These are phyloP conservation scores for Funneliformis geosporum DNA, from an alignment of 192 early-diverging fungal species.

Conservation along the genomic window DNA sequence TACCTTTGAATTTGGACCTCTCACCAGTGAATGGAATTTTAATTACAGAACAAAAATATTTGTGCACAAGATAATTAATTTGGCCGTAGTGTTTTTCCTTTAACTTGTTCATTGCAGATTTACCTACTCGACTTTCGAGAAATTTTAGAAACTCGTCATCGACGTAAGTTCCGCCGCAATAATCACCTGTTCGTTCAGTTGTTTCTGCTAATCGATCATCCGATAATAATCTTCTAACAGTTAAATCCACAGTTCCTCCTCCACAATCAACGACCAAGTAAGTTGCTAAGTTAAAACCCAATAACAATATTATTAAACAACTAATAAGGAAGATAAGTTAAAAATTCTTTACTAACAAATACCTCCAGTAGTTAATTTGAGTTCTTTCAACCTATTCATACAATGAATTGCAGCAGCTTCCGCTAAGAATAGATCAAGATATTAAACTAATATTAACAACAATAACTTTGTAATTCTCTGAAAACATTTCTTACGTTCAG, in stretches of 20 bases:
- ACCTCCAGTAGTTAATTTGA: neutral
- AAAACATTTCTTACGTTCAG: conserved; percentile 11
- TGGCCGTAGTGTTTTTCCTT: conserved; percentile 13
- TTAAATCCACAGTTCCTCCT: neutral
- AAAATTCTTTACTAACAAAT: neutral
- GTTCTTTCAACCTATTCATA: conserved; percentile 1
- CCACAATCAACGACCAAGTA: neutral
- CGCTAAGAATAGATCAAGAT: neutral
- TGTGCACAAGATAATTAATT: neutral
- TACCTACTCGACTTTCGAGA: neutral
- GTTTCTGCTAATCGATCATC: conserved; percentile 8
- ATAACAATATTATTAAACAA: too few species aligned
- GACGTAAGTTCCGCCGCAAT: conserved; percentile 1
- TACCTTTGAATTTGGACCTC: neutral
- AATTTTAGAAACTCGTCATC: conserved; percentile 10
- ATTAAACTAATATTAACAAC: too few species aligned
- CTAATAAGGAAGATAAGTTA: neutral
- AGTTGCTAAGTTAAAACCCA: neutral
- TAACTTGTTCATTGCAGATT: neutral
- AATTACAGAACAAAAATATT: neutral
- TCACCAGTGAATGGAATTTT: conserved; percentile 4
- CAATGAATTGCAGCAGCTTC: conserved; percentile 19
- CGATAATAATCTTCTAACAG: neutral
- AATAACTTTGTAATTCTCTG: too few species aligned
- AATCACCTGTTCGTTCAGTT: neutral